A percentile compares a stretch with the other conserved stretches of the same genome.
Evolutionary conservation across 306 rosid genomes (phyloP).

Genomic region (Malus asiatica): DNA sequence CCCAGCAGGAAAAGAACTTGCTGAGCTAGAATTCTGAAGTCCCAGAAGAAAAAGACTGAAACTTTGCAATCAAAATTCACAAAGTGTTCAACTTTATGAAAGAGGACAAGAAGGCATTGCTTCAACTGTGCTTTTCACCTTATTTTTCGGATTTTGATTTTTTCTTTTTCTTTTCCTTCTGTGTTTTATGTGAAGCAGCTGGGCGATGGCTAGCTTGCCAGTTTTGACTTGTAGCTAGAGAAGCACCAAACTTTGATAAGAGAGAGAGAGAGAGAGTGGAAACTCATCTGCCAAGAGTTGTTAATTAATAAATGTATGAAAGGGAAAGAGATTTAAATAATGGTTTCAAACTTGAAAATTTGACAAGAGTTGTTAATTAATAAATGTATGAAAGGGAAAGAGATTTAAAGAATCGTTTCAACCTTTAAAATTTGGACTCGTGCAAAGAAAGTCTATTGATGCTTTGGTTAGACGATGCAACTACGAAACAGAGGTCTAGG

Average conservation of each 20-base stretch:
- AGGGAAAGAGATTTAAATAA: not conserved
- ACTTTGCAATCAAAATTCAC: not conserved
- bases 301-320: not conserved
- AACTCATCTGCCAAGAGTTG: not conserved
- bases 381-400: not conserved
- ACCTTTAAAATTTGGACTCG: not conserved
- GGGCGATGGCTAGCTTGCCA: not conserved
- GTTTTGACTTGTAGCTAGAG: conserved; percentile 44
- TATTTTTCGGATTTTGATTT: too few species aligned
- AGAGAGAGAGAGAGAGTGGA: not conserved
- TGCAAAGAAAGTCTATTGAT: too few species aligned
- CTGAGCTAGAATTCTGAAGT: not conserved
- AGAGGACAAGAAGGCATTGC: not conserved
- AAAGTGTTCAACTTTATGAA: too few species aligned
- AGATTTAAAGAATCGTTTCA: not conserved
- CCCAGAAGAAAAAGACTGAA: not conserved
- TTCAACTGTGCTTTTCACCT: not conserved
- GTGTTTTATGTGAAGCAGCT: not conserved
- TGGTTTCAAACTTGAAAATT: not conserved
- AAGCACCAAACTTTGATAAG: conserved; percentile 24
- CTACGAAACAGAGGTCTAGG: too few species aligned
- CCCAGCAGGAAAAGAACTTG: not conserved
- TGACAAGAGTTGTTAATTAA: too few species aligned
- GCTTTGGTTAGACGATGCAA: too few species aligned
- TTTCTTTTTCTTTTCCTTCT: not conserved